Conservation (phyloP, 2,329 filamentous ascomycete species). For the Zarea fungicola region DNA sequence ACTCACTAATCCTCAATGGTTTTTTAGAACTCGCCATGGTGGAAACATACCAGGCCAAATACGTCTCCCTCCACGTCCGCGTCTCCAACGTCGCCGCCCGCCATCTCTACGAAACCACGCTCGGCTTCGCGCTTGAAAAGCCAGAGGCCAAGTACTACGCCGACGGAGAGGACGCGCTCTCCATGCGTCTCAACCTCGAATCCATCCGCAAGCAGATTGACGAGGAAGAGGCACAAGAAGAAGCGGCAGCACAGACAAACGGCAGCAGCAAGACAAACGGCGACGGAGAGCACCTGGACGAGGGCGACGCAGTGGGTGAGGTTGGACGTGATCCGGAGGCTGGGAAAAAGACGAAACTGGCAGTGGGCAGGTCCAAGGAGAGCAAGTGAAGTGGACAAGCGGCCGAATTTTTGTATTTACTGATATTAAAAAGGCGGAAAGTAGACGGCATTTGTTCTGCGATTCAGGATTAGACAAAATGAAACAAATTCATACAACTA, state of each 20-base stretch:
- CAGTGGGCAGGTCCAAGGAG: conserved; percentile 72
- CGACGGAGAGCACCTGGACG: conserved; percentile 43
- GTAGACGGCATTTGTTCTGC: not conserved
- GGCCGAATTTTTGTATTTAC: too few relatives aligned
- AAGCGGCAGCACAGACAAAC: conserved; percentile 25
- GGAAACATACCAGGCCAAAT: conserved; percentile 84
- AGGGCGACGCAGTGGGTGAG: conserved; percentile 67
- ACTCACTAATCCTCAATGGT: not conserved
- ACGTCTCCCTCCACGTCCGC: conserved; percentile 94
- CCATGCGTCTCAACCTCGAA: conserved; percentile 83
- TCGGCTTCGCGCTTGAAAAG: conserved; percentile 84
- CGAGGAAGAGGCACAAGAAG: conserved; percentile 38
- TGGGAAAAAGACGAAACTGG: conserved; percentile 67
- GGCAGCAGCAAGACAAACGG: conserved; percentile 33
- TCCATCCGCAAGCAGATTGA: conserved; percentile 48
- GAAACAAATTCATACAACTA: too few relatives aligned
- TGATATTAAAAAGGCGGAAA: too few relatives aligned
- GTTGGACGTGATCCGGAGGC: conserved; percentile 46
- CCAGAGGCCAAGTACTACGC: conserved; percentile 90
- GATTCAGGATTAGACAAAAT: conserved; percentile 6
- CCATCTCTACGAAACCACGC: conserved; percentile 85
- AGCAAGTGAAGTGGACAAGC: conserved; percentile 26
- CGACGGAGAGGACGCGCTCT: conserved; percentile 92
- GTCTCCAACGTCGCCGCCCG: conserved; percentile 89
- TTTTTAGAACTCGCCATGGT: conserved; percentile 70